Conservation (phyloP, 2,329 filamentous ascomycete genomes). For the Curvularia sp. region DNA sequence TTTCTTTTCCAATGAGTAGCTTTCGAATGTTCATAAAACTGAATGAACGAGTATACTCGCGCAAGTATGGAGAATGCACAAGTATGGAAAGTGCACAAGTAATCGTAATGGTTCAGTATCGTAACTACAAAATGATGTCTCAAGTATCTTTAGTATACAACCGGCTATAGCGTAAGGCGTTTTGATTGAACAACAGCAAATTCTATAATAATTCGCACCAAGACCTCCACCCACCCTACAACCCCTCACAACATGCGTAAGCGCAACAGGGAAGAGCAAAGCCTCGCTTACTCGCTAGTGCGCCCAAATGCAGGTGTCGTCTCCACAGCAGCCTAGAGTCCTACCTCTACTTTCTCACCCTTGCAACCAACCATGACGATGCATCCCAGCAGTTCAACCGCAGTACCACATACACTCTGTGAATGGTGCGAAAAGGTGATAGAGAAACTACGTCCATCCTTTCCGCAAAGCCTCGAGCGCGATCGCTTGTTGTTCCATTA, state of each 20-base stretch:
- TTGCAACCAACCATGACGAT: not conserved
- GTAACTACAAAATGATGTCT: no score
- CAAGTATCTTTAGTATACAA: no score
- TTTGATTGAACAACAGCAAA: no score
- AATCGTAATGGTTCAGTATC: no score
- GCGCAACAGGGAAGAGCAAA: not conserved
- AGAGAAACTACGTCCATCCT: not conserved
- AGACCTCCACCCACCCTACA: no score
- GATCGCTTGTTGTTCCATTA: not conserved
- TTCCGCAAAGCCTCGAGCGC: not conserved
- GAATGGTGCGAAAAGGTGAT: not conserved
- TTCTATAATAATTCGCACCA: no score
- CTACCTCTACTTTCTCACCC: not conserved
- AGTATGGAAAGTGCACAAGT: no score
- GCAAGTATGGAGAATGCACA: no score
- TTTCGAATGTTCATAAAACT: no score
- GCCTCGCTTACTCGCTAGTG: not conserved
- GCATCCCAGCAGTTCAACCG: not conserved
- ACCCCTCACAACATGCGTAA: not conserved
- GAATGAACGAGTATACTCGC: no score
- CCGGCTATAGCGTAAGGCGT: no score
- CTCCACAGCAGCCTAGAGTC: not conserved
- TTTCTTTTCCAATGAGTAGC: no score
- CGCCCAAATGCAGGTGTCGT: not conserved
- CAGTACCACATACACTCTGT: not conserved